These are phyloP conservation scores for Penicillium sp. DNA, from an alignment of 2,329 filamentous ascomycete genomes.

Conservation along the genomic window DNA sequence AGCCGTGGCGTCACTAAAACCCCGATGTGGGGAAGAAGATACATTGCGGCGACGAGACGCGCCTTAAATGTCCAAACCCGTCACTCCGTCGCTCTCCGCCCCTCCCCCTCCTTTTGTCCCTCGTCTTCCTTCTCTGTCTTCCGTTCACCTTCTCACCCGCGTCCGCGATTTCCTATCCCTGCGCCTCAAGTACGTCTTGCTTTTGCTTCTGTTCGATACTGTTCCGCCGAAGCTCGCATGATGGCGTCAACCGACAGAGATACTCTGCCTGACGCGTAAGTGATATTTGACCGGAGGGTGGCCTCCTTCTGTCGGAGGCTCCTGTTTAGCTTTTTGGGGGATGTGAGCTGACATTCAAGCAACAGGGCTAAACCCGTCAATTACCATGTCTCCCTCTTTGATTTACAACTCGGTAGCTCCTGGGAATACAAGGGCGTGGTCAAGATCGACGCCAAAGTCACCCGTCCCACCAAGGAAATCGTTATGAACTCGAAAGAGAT, in stretches of 20 bases:
- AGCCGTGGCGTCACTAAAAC: constrained; percentile 20
- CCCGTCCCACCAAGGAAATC: constrained; percentile 70
- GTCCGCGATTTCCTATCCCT: constrained; percentile 12
- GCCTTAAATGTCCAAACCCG: constrained; percentile 27
- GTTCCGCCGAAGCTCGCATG: constrained; percentile 42
- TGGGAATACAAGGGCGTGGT: constrained; percentile 88
- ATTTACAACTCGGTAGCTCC: constrained; percentile 67
- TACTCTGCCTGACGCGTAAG: constrained; percentile 46
- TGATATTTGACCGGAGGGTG: constrained; percentile 8
- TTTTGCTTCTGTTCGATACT: constrained; percentile 31
- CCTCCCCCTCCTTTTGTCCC: constrained; percentile 27
- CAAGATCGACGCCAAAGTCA: constrained; percentile 73
- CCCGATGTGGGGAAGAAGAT: constrained; percentile 38
- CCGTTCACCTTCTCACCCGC: constrained; percentile 18
- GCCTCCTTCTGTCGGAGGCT: neutral
- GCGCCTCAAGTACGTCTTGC: constrained; percentile 16
- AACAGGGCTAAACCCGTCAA: constrained; percentile 74
- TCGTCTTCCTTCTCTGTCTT: constrained; percentile 22
- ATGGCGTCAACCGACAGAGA: constrained; percentile 48
- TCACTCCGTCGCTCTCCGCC: constrained; percentile 27
- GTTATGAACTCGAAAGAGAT: constrained; percentile 84
- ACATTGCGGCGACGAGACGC: constrained; percentile 29
- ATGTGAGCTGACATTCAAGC: neutral
- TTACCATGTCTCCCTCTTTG: constrained; percentile 78
- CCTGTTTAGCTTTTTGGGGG: neutral